A percentile compares a stretch with the other conserved stretches of the same genome.
phyloP scores from a whole-genome alignment of 306 rosid species.

The Abrus pulchellus region DNA sequence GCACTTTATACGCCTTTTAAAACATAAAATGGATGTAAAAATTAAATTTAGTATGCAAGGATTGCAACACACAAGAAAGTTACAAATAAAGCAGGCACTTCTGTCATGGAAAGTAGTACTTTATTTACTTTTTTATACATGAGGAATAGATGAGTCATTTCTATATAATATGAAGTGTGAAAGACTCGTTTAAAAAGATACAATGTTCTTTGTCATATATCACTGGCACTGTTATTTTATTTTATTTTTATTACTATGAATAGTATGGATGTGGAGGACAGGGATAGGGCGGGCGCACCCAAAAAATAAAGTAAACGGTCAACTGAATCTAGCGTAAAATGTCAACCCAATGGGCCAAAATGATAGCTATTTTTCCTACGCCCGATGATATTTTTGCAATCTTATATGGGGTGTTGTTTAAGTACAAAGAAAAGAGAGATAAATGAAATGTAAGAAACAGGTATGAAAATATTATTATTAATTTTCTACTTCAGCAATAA shows the following conservation, averaged over 20 bases:
- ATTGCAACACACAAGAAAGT: not conserved
- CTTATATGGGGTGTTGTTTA: no score
- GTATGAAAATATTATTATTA: no score
- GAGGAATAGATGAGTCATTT: not conserved
- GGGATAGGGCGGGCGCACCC: no score
- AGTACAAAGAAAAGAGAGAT: no score
- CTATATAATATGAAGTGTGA: not conserved
- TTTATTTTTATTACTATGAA: not conserved
- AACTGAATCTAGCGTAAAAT: not conserved
- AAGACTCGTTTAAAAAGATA: not conserved
- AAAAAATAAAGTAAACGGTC: not conserved
- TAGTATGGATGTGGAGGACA: not conserved
- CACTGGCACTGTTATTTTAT: not conserved
- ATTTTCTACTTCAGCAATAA: not conserved
- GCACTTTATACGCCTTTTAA: not conserved
- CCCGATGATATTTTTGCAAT: no score
- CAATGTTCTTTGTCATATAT: not conserved
- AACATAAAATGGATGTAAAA: not conserved
- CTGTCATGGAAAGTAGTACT: no score
- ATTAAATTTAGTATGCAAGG: not conserved
- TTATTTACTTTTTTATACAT: no score
- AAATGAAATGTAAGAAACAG: no score
- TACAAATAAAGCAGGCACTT: no score
- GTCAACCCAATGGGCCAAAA: conserved; percentile 28
- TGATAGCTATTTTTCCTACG: not conserved